These are phyloP conservation scores for Leishmania mexicana DNA, from an alignment of 208 protist species.

Conservation along the genomic window DNA sequence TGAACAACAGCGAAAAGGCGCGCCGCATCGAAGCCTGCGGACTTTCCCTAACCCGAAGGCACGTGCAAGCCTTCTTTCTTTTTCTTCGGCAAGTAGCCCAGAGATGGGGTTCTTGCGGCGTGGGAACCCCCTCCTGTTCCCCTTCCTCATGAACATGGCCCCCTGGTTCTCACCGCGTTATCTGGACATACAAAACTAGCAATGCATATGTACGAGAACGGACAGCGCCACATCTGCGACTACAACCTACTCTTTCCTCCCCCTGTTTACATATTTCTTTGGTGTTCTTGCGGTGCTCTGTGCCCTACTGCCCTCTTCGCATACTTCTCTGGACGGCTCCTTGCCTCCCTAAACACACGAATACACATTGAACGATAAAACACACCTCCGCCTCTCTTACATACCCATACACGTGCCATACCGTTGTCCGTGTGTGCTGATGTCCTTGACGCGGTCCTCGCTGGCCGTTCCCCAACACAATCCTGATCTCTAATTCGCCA, in stretches of 20 bases:
- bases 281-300: not conserved
- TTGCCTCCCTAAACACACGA: not conserved
- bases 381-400: not conserved
- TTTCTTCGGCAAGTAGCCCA: not conserved
- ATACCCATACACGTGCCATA: not conserved
- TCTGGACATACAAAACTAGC: not conserved
- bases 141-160: not conserved
- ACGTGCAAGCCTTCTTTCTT: not conserved
- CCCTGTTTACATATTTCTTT: not conserved
- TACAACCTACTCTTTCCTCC: not conserved
- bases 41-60: not conserved
- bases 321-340: not conserved
- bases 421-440: not conserved
- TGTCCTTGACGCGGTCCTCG: not conserved
- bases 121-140: not conserved
- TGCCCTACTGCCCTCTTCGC: not conserved
- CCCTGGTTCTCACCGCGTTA: not conserved
- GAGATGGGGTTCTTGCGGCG: not conserved
- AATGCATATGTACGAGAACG: not conserved
- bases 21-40: not conserved
- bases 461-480: slow-evolving; percentile 1
- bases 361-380: not conserved
- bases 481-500: slow-evolving; percentile 12
- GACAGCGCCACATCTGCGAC: not conserved
- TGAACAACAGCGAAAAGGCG: not conserved